Base-by-base conservation (phyloP, 1,284 basidiomycete species). In the Blastosporella zonata region DNA sequence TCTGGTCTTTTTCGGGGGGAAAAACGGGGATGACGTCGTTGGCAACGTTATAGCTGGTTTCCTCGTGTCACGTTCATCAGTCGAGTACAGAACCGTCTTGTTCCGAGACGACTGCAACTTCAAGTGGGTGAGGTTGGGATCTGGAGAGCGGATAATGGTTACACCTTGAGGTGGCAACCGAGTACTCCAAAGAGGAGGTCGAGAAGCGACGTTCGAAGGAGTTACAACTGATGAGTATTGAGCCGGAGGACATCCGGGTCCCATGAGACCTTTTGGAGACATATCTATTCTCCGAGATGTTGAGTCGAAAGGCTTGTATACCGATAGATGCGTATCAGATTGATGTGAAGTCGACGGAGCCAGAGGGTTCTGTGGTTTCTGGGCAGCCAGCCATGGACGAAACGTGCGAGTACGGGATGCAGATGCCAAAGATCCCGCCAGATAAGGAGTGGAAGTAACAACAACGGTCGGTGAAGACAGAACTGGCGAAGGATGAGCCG, bases 1-100 rank as follows among this genome's bases (percentile, higher is more conserved):
- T 55, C 63, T 53, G 9, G 60, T 46, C 43, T 56, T 63, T 17
- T 52, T 63, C 18, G 52, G 46, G 1, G 49, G 49, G 2, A 22
- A 21, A 21, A 46, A 33, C 22, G 41, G 20, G 20, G 47, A 20
- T 2, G 28, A 28, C 15, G 35, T 29, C 20, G 21, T 22, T 21
- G 27, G 35, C 9, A 6, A n/a, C 37, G 7, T 13, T 21, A 38
- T 7, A 40, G 21, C 8, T 22, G 22, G 22, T 36, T 36, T 34
- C 8, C 17, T 21, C 33, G 18, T 5, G 25, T 27, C 25, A n/a
- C n/a, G n/a, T n/a, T 22, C 20, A 29, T 27, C 25, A 43, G 12
- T 18, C 6, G 13, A 18, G 20, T 8, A 23, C 15, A n/a, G 8
- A 35, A 8, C 20, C 37, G n/a, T 15, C 20, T 6, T 27, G 17